phyloP scores from a whole-genome alignment of 2,329 filamentous ascomycete genomes.

The Capronia epimyces region DNA sequence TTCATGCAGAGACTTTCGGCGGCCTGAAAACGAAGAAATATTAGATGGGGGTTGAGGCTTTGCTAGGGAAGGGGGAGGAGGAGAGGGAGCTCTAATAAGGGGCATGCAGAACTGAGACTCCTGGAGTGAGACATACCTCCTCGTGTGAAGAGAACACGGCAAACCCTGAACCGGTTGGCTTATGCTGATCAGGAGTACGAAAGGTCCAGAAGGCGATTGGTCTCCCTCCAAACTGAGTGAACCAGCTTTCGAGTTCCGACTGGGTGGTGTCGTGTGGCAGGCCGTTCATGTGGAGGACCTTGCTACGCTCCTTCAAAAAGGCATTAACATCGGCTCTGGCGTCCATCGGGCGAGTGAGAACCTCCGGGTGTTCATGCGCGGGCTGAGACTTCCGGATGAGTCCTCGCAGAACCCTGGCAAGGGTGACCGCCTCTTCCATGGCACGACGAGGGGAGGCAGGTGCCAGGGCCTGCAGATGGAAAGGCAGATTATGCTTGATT shows the following conservation, averaged over 20 bases:
- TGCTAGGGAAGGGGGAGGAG: slow-evolving; percentile 42
- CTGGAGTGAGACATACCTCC: slow-evolving; percentile 59
- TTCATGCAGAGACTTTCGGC: slow-evolving; percentile 99
- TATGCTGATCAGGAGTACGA: slow-evolving; percentile 95
- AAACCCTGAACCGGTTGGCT: slow-evolving; percentile 97
- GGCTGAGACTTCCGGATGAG: slow-evolving; percentile 96
- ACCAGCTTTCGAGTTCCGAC: slow-evolving; percentile 98
- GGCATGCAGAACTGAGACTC: slow-evolving; percentile 3
- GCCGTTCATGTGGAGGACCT: slow-evolving; percentile 96
- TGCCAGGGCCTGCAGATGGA: slow-evolving; percentile 92
- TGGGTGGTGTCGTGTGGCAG: slow-evolving; percentile 97
- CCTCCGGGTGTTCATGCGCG: slow-evolving; percentile 85
- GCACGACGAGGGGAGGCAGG: slow-evolving; percentile 91
- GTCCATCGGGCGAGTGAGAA: slow-evolving; percentile 92
- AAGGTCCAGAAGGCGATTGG: slow-evolving; percentile 99
- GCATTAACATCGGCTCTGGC: slow-evolving; percentile 92
- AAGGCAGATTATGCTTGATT: slow-evolving; percentile 97
- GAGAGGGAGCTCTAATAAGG: slow-evolving; percentile 53
- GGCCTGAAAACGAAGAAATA: slow-evolving; percentile 53
- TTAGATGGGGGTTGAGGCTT: slow-evolving; percentile 4
- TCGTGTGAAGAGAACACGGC: slow-evolving; percentile 98
- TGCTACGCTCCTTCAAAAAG: slow-evolving; percentile 92
- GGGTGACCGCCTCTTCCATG: slow-evolving; percentile 94
- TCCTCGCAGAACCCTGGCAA: slow-evolving; percentile 85
- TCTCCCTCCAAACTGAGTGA: slow-evolving; percentile 94